These are phyloP conservation scores for Xylaria polymorpha DNA, from an alignment of 2,329 filamentous ascomycete species.

Conservation along the genomic window DNA sequence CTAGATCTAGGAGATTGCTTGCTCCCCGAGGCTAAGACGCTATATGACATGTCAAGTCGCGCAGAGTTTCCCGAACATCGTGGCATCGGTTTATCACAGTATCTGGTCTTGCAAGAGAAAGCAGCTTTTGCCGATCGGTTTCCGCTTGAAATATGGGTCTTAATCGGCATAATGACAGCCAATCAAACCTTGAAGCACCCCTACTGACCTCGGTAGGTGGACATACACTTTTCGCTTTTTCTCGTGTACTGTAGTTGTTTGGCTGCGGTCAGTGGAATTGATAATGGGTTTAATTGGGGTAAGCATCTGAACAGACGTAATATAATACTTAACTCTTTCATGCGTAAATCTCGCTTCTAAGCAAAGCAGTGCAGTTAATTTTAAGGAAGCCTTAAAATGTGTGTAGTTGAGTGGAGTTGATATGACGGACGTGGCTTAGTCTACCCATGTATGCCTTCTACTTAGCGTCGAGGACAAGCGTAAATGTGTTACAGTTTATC, in stretches of 20 bases:
- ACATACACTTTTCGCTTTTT: neutral
- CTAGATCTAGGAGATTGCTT: too few relatives aligned
- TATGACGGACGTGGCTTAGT: neutral
- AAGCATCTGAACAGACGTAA: neutral
- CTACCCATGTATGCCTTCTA: neutral
- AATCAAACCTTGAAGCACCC: neutral
- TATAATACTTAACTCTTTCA: too few relatives aligned
- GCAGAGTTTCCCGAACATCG: too few relatives aligned
- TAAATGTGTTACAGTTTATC: neutral
- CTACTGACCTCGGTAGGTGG: neutral
- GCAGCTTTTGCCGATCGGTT: too few relatives aligned
- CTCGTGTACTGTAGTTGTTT: neutral
- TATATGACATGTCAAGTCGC: too few relatives aligned
- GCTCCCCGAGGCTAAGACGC: too few relatives aligned
- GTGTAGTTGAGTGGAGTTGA: neutral
- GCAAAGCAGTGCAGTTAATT: too few relatives aligned
- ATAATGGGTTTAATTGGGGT: neutral
- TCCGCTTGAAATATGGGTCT: neutral
- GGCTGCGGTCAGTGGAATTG: neutral
- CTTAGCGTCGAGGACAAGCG: neutral
- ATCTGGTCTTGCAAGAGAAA: neutral
- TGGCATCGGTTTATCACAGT: too few relatives aligned
- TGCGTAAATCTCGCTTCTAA: too few relatives aligned
- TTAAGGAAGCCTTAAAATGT: neutral
- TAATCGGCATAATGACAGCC: neutral